Base-by-base conservation (phyloP, 2,329 filamentous ascomycete species). In the Claviceps quebecensis region DNA sequence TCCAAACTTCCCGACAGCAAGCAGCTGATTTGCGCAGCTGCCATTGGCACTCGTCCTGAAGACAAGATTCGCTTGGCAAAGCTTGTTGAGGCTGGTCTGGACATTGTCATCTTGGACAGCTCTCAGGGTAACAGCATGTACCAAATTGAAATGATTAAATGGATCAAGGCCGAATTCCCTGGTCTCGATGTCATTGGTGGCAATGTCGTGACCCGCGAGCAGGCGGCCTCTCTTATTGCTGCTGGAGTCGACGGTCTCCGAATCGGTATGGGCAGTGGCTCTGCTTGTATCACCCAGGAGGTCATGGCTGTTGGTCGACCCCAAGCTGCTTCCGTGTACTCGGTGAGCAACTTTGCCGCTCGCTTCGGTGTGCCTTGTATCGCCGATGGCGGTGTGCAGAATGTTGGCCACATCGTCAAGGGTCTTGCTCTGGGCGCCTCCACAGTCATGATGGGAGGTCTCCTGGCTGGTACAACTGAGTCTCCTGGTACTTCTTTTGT, bases 361-460 rank as follows among this genome's bases (percentile, higher is more conserved):
- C 84, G 83, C 59, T 98, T 98, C 63, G 93, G 94, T 56, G 90
- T 98, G 59, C 93, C 93, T 53, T 97, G 91, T 72, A 97, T 98
- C 65, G 93, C 93, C 54, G 93, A 98, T 62, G 93, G 93, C 61
- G 93, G 93, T 71, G 86, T 98, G 60, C 93, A 98, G 72, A 98
- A 98, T 65, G 87, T 98, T 58, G 93, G 93, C 51, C 94, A 98
- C 75, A 96, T 98, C 59, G 93, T 98, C 70, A 98, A 98, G 79
- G 91, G 90, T 66, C 83, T 98, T 58, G 84, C 93, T 46, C 83
- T 98, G 57, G 93, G 93, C 60, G 93, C 93, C 53, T 88, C 87
- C 45, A 94, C 90, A 39, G 85, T 98, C 67, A 98, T 98, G 93
- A 98, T 98, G 93, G 93, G 93, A 62, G 94, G 93, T 72, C 83